These are phyloP conservation scores for Macrolepiota fuliginosa DNA, from an alignment of 768 basidiomycete genomes.

Conservation along the genomic window DNA sequence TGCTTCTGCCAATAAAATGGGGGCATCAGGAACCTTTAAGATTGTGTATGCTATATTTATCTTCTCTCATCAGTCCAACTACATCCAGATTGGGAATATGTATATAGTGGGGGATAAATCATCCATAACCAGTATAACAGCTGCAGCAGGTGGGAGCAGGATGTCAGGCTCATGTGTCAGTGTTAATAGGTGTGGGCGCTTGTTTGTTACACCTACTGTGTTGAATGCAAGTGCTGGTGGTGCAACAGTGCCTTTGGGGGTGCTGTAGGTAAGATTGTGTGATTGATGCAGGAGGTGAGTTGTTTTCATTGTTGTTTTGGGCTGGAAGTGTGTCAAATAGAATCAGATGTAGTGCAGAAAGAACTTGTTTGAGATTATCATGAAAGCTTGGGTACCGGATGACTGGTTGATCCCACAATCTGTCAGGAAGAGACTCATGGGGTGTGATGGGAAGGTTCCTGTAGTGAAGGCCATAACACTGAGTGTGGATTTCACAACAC, in stretches of 20 bases:
- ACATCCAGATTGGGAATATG: not conserved
- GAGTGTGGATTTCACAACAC: slow-evolving; percentile 30
- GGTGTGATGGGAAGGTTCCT: slow-evolving; percentile 21
- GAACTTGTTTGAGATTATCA: slow-evolving; percentile 27
- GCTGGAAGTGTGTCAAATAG: not conserved
- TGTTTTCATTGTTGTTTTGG: slow-evolving; percentile 11
- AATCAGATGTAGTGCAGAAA: slow-evolving; percentile 13
- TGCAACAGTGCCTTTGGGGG: no score
- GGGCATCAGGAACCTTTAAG: slow-evolving; percentile 12
- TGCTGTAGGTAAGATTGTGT: slow-evolving; percentile 32
- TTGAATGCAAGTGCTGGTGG: no score
- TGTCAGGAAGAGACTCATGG: slow-evolving; percentile 20
- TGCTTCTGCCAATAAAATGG: not conserved
- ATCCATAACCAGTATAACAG: slow-evolving; percentile 35
- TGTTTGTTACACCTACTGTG: no score
- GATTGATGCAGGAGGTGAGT: slow-evolving; percentile 32
- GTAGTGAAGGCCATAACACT: slow-evolving; percentile 32
- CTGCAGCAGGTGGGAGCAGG: slow-evolving; percentile 38
- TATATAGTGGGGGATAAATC: slow-evolving; percentile 21
- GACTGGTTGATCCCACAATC: slow-evolving; percentile 32
- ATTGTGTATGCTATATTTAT: slow-evolving; percentile 13
- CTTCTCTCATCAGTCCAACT: not conserved
- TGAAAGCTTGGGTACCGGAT: slow-evolving; percentile 30
- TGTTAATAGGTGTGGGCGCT: slow-evolving; percentile 25
- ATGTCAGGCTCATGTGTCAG: slow-evolving; percentile 35